A percentile compares a stretch with the other conserved stretches of the same genome.
Conservation (phyloP, 2,329 filamentous ascomycete species). For the Aspergillus fructus region DNA sequence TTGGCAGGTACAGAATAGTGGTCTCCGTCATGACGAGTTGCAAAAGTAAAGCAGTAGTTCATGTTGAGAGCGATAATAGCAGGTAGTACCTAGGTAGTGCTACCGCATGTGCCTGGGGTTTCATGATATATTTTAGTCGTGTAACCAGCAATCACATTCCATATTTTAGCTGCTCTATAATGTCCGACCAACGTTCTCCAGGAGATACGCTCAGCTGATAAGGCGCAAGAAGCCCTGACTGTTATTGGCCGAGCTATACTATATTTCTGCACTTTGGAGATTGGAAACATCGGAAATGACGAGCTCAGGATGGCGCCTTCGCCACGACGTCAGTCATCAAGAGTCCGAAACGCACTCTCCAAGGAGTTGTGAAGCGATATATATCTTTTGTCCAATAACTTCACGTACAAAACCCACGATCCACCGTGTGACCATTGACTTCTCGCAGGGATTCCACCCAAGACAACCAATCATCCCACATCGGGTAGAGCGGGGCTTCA, state of each 20-base stretch:
- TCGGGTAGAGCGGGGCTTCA: constrained; percentile 9
- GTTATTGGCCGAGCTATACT: neutral
- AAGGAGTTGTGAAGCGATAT: too few species aligned
- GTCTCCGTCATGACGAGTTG: too few species aligned
- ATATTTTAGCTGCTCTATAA: neutral
- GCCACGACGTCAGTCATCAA: neutral
- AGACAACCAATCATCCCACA: constrained; percentile 9
- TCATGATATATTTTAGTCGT: neutral
- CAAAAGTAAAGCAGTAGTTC: too few species aligned
- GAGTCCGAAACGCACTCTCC: too few species aligned
- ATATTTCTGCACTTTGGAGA: too few species aligned
- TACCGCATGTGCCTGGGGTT: neutral
- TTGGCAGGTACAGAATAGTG: too few species aligned
- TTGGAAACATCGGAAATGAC: too few species aligned
- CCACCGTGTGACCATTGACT: neutral
- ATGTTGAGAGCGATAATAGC: too few species aligned
- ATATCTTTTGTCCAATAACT: neutral
- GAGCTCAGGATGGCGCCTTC: too few species aligned
- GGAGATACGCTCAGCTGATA: neutral
- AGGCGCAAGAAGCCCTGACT: neutral
- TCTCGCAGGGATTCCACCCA: neutral
- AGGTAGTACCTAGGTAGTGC: too few species aligned
- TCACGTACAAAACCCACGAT: neutral
- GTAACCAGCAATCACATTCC: neutral
- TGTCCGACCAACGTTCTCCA: neutral